Evolutionary conservation across 2,329 filamentous ascomycete species (phyloP).

Genomic region (Aspergillus fumigatiaffinis): DNA sequence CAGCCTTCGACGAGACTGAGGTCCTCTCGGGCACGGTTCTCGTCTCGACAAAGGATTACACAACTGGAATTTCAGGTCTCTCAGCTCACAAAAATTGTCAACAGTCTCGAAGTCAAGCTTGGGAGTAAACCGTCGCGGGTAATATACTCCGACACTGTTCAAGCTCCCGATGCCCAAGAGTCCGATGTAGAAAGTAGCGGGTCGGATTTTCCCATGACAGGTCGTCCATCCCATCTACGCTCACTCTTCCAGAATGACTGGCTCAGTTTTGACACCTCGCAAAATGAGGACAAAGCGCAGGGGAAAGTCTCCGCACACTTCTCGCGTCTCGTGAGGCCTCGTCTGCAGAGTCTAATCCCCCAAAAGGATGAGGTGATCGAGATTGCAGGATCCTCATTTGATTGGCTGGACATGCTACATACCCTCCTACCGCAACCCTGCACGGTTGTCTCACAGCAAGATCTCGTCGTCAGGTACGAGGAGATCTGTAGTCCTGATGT

Average conservation of each 20-base stretch:
- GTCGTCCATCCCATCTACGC: constrained; percentile 11
- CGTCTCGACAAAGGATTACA: constrained; percentile 15
- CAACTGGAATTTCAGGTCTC: constrained; percentile 15
- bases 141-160: background rate
- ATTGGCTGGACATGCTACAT: constrained; percentile 14
- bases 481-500: constrained; percentile 10
- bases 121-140: constrained; percentile 3
- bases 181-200: constrained; percentile 9
- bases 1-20: constrained; percentile 7
- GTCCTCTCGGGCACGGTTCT: constrained; percentile 8
- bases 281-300: constrained; percentile 3
- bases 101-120: constrained; percentile 9
- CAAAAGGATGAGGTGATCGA: constrained; percentile 6
- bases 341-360: constrained; percentile 14
- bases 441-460: constrained; percentile 7
- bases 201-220: constrained; percentile 10
- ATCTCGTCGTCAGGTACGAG: constrained; percentile 8
- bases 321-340: constrained; percentile 2
- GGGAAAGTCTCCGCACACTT: constrained; percentile 7
- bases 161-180: constrained; percentile 2
- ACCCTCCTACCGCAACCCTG: constrained; percentile 13
- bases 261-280: constrained; percentile 11
- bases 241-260: constrained; percentile 19
- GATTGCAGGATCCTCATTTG: constrained; percentile 7
- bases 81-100: constrained; percentile 11